Percentiles rank a stretch among this genome's conserved stretches.
Evolutionary conservation across 257 asterid genomes (phyloP).

Genomic region (Solanum boliviense): DNA sequence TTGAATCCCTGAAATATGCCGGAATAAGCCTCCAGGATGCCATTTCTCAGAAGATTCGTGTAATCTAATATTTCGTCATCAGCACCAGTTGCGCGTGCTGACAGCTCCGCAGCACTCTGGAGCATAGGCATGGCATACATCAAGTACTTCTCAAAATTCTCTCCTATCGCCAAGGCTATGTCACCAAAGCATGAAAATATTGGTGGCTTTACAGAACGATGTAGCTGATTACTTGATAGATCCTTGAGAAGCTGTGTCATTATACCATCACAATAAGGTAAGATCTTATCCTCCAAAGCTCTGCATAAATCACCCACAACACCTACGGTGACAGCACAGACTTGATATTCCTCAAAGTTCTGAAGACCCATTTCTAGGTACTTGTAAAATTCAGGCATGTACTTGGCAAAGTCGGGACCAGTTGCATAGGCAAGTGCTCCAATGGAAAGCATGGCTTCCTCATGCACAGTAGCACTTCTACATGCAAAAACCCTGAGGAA

Average conservation of each 20-base stretch:
- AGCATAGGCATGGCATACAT: not conserved
- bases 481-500: not conserved
- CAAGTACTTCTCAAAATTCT: not conserved
- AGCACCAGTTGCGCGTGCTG: not conserved
- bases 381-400: not conserved
- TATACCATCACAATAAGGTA: not conserved
- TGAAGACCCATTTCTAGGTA: not conserved
- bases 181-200: not conserved
- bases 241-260: not conserved
- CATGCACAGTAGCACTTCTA: not conserved
- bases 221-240: not conserved
- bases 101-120: not conserved
- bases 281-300: not conserved
- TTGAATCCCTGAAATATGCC: not conserved
- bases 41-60: not conserved
- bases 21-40: not conserved
- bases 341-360: not conserved
- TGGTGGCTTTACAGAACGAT: not conserved
- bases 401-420: not conserved
- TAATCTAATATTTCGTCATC: not conserved
- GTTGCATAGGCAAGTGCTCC: not conserved
- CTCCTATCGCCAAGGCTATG: not conserved
- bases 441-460: not conserved
- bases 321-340: not conserved
- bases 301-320: not conserved